phyloP scores from a whole-genome alignment of 108 stramenopile species.

The Skeletonema tropicum region DNA sequence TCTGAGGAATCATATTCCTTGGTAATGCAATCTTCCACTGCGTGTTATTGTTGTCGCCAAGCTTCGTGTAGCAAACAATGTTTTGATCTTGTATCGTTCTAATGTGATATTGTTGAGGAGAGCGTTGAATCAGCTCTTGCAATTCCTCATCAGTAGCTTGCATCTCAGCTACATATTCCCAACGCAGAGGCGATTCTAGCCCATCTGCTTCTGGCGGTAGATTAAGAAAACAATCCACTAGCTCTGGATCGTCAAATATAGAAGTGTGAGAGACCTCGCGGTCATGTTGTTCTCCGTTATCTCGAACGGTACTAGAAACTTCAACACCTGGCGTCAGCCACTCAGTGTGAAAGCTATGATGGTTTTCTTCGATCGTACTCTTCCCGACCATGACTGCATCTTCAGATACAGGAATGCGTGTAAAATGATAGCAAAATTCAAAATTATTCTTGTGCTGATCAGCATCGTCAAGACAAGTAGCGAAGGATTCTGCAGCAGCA shows the following conservation, averaged over 20 bases:
- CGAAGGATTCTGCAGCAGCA: too few relatives aligned
- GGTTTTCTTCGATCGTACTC: not conserved
- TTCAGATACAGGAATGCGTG: not conserved
- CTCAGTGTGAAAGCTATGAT: too few relatives aligned
- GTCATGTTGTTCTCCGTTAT: too few relatives aligned
- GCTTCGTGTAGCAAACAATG: constrained; percentile 21
- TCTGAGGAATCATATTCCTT: not conserved
- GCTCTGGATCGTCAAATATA: too few relatives aligned
- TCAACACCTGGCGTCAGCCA: too few relatives aligned
- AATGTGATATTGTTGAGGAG: constrained; percentile 8
- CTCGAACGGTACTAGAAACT: too few relatives aligned
- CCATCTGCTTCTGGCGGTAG: not conserved
- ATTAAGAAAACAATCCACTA: too few relatives aligned
- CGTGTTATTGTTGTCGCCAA: constrained; percentile 9
- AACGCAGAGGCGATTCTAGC: not conserved
- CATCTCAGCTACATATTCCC: not conserved
- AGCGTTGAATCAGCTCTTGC: not conserved
- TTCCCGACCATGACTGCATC: not conserved
- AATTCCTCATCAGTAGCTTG: constrained; percentile 24
- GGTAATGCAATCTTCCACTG: constrained; percentile 13
- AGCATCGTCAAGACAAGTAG: too few relatives aligned
- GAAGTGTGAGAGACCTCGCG: too few relatives aligned
- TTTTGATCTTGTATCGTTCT: constrained; percentile 1
- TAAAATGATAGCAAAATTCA: not conserved
- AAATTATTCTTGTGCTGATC: too few relatives aligned